Conservation (phyloP, 2,329 filamentous ascomycete genomes). For the Trichoderma endophyticum region DNA sequence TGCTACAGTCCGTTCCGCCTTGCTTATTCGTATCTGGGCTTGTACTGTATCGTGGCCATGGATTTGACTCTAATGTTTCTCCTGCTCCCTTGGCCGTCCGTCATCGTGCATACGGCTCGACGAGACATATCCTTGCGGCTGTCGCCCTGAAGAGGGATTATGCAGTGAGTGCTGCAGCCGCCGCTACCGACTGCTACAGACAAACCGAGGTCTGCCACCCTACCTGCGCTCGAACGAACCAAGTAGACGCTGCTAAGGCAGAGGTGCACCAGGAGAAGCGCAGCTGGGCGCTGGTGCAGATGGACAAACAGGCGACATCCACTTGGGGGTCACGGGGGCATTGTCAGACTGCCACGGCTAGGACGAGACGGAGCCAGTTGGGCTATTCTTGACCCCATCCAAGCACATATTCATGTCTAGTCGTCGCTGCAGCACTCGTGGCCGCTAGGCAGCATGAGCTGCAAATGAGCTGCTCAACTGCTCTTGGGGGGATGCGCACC, state of each 20-base stretch:
- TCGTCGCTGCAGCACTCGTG: background rate
- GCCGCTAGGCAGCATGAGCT: background rate
- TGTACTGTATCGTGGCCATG: background rate
- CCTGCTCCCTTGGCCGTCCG: background rate
- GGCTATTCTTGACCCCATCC: conserved; percentile 5
- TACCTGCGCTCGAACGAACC: background rate
- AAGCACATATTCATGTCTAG: background rate
- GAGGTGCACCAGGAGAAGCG: background rate
- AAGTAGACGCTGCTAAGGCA: background rate
- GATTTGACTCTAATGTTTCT: conserved; percentile 4
- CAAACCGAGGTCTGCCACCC: background rate
- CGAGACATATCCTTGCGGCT: background rate
- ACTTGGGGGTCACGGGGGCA: conserved; percentile 17
- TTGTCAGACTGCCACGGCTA: conserved; percentile 11
- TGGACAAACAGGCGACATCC: conserved; percentile 1
- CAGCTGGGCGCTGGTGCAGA: conserved; percentile 1
- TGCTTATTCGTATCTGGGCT: background rate
- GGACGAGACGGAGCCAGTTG: conserved; percentile 3
- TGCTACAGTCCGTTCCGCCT: background rate
- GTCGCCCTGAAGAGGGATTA: background rate
- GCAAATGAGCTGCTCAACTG: background rate
- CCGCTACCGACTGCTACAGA: conserved; percentile 8
- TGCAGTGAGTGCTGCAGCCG: conserved; percentile 9
- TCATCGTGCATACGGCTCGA: conserved; percentile 3
- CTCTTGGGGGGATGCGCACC: background rate